Evolutionary conservation across 139 green algal genomes (phyloP).

Genomic region (Dunaliella primolecta): DNA sequence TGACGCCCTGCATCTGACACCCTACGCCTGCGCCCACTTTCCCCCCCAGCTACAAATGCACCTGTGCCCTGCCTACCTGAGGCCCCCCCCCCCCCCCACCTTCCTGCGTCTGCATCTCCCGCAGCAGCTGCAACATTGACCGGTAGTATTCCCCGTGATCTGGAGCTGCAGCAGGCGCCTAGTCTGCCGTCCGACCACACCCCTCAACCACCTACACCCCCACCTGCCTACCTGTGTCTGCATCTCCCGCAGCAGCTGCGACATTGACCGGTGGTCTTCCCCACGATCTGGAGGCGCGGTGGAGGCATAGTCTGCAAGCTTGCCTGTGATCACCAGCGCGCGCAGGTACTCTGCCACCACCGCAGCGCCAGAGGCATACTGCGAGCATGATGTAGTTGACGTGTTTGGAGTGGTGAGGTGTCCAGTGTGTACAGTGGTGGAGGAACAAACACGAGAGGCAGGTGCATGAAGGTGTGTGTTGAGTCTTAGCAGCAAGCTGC

Average conservation of each 20-base stretch:
- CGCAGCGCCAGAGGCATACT: slow-evolving; percentile 46
- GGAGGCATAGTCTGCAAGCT: slow-evolving; percentile 47
- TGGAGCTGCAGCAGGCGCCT: slow-evolving; percentile 1
- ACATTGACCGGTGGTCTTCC: slow-evolving; percentile 54
- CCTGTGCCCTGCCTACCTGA: too few relatives aligned
- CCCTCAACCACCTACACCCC: too few relatives aligned
- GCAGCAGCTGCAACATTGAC: slow-evolving; percentile 60
- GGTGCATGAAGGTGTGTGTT: too few relatives aligned
- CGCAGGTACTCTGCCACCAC: slow-evolving; percentile 85
- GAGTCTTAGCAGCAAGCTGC: too few relatives aligned
- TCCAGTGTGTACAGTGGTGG: too few relatives aligned
- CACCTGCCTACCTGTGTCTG: slow-evolving; percentile 31
- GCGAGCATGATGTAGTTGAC: slow-evolving; percentile 23
- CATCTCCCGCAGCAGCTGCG: slow-evolving; percentile 65
- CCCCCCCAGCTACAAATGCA: too few relatives aligned
- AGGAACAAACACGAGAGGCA: too few relatives aligned
- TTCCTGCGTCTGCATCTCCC: slow-evolving; percentile 52
- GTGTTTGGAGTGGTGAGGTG: slow-evolving; percentile 23
- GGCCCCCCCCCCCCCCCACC: too few relatives aligned
- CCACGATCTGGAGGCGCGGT: neutral
- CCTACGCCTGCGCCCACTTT: too few relatives aligned
- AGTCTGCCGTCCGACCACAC: too few relatives aligned
- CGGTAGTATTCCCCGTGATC: slow-evolving; percentile 40
- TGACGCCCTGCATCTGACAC: too few relatives aligned
- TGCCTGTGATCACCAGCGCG: slow-evolving; percentile 71